These are phyloP conservation scores for Eucalyptus regnans DNA, from an alignment of 345 rosid genomes.

Conservation along the genomic window DNA sequence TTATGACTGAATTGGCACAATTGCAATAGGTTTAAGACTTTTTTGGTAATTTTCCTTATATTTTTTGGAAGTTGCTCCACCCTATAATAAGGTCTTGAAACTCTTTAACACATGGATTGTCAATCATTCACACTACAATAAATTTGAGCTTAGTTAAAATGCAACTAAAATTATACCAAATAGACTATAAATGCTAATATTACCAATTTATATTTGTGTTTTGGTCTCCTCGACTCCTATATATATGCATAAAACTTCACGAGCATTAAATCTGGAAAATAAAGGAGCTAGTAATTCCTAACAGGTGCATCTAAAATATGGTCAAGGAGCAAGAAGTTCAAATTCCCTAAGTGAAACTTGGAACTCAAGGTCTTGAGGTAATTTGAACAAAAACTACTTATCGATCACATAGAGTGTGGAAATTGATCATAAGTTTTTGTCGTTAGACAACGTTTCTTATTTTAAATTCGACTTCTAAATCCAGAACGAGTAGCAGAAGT, in stretches of 20 bases:
- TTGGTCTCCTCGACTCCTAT: neutral
- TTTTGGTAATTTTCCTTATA: too few relatives aligned
- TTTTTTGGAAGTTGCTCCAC: too few relatives aligned
- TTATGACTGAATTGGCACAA: too few relatives aligned
- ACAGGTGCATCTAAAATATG: neutral
- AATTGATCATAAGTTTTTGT: neutral
- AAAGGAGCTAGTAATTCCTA: neutral
- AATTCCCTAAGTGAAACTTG: conserved; percentile 3
- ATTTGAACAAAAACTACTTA: neutral
- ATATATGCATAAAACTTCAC: neutral
- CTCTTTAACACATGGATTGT: too few relatives aligned
- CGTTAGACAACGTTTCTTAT: neutral
- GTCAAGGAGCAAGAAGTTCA: neutral
- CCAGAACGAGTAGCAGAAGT: neutral
- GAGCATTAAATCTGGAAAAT: neutral
- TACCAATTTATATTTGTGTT: too few relatives aligned
- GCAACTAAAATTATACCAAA: too few relatives aligned
- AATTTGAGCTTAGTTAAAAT: too few relatives aligned
- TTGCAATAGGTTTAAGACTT: neutral
- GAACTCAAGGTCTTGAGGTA: conserved; percentile 1
- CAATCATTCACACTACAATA: too few relatives aligned
- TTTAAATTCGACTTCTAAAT: neutral
- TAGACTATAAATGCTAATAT: too few relatives aligned
- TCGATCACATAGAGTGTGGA: neutral
- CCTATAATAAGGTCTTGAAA: too few relatives aligned